Conservation (phyloP, 768 basidiomycete species). For the Austroboletus festivus region DNA sequence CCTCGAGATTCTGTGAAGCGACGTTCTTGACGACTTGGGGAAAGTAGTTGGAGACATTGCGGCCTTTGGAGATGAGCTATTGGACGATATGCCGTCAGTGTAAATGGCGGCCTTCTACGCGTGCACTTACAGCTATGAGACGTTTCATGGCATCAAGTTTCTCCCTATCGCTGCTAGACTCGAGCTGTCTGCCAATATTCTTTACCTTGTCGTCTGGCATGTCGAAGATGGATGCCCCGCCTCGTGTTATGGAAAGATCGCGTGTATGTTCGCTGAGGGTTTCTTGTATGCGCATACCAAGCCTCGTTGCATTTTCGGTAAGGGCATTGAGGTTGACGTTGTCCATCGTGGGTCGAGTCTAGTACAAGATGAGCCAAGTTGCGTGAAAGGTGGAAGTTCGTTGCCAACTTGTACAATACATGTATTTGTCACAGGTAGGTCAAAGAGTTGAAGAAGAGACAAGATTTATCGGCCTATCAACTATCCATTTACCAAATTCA, state of each 20-base stretch:
- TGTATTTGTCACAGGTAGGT: no score
- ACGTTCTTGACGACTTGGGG: conserved; percentile 98
- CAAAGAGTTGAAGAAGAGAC: neutral
- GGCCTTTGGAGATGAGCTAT: conserved; percentile 89
- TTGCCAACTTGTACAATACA: conserved; percentile 3
- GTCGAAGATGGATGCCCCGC: conserved; percentile 58
- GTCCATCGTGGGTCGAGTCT: conserved; percentile 24
- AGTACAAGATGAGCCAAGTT: neutral
- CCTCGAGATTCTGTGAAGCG: conserved; percentile 86
- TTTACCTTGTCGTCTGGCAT: conserved; percentile 75
- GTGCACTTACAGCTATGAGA: conserved; percentile 76
- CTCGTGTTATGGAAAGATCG: conserved; percentile 60
- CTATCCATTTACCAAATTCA: neutral
- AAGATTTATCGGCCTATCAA: no score
- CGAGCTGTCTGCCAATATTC: conserved; percentile 83
- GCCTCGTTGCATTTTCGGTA: conserved; percentile 79
- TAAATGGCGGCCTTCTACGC: neutral
- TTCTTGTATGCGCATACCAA: conserved; percentile 82
- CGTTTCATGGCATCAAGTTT: conserved; percentile 95
- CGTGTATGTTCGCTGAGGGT: conserved; percentile 78
- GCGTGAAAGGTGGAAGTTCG: neutral
- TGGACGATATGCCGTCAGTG: conserved; percentile 2
- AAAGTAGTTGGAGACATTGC: conserved; percentile 90
- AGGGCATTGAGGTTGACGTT: conserved; percentile 39
- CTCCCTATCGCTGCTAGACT: conserved; percentile 84